Evolutionary conservation across 331 rosid genomes (phyloP).

Genomic region (Acacia pycnantha): DNA sequence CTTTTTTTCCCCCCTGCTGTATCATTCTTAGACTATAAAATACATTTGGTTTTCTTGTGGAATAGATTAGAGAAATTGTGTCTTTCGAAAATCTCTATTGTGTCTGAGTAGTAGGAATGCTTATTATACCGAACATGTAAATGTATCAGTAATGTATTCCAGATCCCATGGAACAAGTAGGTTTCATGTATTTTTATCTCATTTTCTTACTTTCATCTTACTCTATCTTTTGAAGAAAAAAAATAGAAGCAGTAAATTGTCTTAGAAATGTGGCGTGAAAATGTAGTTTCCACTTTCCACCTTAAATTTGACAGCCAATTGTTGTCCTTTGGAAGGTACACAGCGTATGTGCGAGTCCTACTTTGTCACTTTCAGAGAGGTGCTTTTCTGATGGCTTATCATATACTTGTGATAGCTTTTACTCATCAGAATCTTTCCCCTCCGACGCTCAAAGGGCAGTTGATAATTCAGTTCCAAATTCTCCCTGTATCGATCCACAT

Average conservation of each 20-base stretch:
- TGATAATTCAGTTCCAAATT: constrained; percentile 53
- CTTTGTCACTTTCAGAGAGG: constrained; percentile 74
- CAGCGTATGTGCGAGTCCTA: constrained; percentile 79
- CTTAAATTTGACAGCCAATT: neutral
- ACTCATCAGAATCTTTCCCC: constrained; percentile 49
- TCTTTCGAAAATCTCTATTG: neutral
- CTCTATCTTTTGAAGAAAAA: neutral
- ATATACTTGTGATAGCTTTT: constrained; percentile 54
- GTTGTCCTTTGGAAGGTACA: constrained; percentile 62
- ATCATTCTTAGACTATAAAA: neutral
- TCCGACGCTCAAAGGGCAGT: constrained; percentile 41
- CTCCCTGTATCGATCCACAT: constrained; percentile 52
- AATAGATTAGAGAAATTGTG: neutral
- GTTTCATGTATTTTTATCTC: neutral
- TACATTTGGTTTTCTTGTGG: neutral
- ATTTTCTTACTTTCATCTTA: constrained; percentile 4
- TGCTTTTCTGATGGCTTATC: constrained; percentile 83
- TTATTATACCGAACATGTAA: neutral
- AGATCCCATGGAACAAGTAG: constrained; percentile 10
- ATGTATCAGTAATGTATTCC: neutral
- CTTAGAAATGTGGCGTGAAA: constrained; percentile 7
- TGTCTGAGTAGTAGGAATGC: neutral
- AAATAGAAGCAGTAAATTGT: neutral
- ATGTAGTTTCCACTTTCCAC: neutral
- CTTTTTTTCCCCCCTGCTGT: neutral